Base-by-base conservation (phyloP, 2,329 filamentous ascomycete genomes). In the Harringtonia lauricola region DNA sequence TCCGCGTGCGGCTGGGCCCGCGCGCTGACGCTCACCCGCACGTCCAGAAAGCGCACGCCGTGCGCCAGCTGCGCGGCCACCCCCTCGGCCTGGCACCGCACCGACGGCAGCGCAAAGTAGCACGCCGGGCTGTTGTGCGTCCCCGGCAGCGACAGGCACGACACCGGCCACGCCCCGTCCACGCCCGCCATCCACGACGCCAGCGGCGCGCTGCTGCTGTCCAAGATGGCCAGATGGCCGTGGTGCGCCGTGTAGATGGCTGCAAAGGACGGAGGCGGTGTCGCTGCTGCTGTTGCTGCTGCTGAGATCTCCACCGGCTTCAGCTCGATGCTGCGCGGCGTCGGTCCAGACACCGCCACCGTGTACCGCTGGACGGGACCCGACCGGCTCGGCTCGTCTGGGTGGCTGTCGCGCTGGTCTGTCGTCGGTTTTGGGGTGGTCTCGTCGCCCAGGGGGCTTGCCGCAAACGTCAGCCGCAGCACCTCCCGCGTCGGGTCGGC, bases 71-170 rank as follows among this genome's bases (percentile, higher is more conserved):
- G 92, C 42, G 82, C 77, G 39, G 71, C 69, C 6, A 94, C 72
- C 48, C 76, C 70, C 17, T 89, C 86, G 29, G 85, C 81, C 65
- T 98, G 92, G 63, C 92, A 96, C 33, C 92, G 83, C 22, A 96
- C 92, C 1, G 87, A 94, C 1, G 92, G 92, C 6, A 95, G 74
- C 13, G 92, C 89, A 39, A 77, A 74, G 67, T 94, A 74, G 64
- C 77, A 83, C 10, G 89, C 94, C 8, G 92, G 86, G 17, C 85
- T 86, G 65, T 98, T 96, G 69, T 98, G 92, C 0, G 92, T 95
- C 50, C 92, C 92, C 0, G 92, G 92, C 49, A 96, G 92, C 40
- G 84, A 92, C 40, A 98, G 76, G 3, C 82, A 74, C 1, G 86
- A 84, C 5, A 96, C 69, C 2, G 86, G 79, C 41, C 78, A 82